Conservation (phyloP, 371 early-diverging fungal species). For the Mortierella sp. region DNA sequence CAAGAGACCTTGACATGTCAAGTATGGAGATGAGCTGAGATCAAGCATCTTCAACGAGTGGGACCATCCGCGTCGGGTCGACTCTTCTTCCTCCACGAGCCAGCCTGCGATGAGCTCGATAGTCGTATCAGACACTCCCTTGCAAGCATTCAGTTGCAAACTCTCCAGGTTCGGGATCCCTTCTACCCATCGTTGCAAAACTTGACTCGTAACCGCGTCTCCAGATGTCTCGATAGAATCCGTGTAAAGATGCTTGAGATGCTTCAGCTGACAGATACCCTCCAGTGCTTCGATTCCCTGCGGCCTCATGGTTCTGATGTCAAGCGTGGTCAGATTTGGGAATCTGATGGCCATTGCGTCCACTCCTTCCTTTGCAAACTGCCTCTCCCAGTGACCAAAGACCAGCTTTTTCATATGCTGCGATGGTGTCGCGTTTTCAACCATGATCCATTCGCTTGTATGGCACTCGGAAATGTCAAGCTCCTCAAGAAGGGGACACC, state of each 20-base stretch:
- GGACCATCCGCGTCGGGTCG: slow-evolving; percentile 37
- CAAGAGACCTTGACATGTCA: slow-evolving; percentile 20
- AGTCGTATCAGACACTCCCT: slow-evolving; percentile 25
- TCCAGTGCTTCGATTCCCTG: slow-evolving; percentile 36
- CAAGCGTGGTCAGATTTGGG: slow-evolving; percentile 31
- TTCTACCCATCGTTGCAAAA: slow-evolving; percentile 31
- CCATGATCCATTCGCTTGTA: slow-evolving; percentile 25
- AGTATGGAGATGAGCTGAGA: slow-evolving; percentile 37
- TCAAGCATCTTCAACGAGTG: slow-evolving; percentile 43
- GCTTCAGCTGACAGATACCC: slow-evolving; percentile 12
- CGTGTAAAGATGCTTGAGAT: slow-evolving; percentile 37
- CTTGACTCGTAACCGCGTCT: slow-evolving; percentile 13
- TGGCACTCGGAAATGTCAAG: slow-evolving; percentile 42
- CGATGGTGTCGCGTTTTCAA: slow-evolving; percentile 10
- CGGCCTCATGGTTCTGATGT: slow-evolving; percentile 29
- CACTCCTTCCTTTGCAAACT: slow-evolving; percentile 23
- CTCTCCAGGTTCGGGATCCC: slow-evolving; percentile 38
- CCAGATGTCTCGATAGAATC: slow-evolving; percentile 28
- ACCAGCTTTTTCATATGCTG: slow-evolving; percentile 28
- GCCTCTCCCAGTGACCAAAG: slow-evolving; percentile 26
- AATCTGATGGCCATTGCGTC: slow-evolving; percentile 32
- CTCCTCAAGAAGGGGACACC: slow-evolving; percentile 42
- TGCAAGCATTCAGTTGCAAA: slow-evolving; percentile 38
- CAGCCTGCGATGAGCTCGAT: slow-evolving; percentile 26
- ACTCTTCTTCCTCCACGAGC: neutral